Evolutionary conservation across 1,284 basidiomycete genomes (phyloP).

Genomic region (Cerrena zonata): DNA sequence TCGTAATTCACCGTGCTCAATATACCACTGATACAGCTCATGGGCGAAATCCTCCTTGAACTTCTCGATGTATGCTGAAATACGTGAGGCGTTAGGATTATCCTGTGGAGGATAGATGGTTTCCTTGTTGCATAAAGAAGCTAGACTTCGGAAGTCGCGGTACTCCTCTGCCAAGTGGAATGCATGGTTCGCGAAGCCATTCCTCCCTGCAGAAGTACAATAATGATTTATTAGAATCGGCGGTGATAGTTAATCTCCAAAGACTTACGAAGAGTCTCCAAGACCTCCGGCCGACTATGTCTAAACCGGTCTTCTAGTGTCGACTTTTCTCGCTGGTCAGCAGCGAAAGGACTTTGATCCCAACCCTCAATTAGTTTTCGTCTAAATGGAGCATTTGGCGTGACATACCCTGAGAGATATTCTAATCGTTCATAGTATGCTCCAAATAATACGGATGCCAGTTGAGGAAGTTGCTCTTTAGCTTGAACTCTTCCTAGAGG

Average conservation of each 20-base stretch:
- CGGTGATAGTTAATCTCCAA: not conserved
- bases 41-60: slow-evolving; percentile 84
- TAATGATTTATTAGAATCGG: not conserved
- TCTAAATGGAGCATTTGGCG: not conserved
- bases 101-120: slow-evolving; percentile 55
- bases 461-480: slow-evolving; percentile 64
- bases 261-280: slow-evolving; percentile 70
- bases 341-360: slow-evolving; percentile 43
- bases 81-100: slow-evolving; percentile 55
- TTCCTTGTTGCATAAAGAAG: slow-evolving; percentile 72
- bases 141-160: slow-evolving; percentile 77
- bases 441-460: slow-evolving; percentile 66
- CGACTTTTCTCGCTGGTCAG: slow-evolving; percentile 47
- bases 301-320: slow-evolving; percentile 62
- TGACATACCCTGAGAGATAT: slow-evolving; percentile 58
- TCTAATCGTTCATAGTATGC: slow-evolving; percentile 70
- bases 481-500: slow-evolving; percentile 26
- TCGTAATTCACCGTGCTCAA: slow-evolving; percentile 73
- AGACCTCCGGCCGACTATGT: slow-evolving; percentile 62
- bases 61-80: slow-evolving; percentile 71
- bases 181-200: slow-evolving; percentile 64
- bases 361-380: not conserved
- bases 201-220: slow-evolving; percentile 48
- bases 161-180: slow-evolving; percentile 83
- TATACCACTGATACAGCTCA: slow-evolving; percentile 84